Evolutionary conservation across 179 eudicot species (phyloP).

Genomic region (Carnegiea gigantea): DNA sequence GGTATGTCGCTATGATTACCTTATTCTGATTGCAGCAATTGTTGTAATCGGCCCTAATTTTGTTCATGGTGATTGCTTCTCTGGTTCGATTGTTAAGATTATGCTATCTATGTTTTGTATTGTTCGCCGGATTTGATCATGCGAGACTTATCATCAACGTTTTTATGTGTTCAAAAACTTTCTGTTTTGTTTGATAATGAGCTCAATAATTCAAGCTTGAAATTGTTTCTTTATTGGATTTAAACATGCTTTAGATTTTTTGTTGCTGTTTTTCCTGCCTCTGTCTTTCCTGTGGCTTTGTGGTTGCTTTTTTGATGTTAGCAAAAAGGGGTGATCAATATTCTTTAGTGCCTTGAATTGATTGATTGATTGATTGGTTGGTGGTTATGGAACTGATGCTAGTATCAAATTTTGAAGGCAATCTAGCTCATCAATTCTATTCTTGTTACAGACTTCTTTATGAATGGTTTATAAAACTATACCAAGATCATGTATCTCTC

Average conservation of each 20-base stretch:
- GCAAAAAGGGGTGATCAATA: not conserved
- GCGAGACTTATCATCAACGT: no score
- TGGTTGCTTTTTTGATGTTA: not conserved
- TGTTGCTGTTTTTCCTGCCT: not conserved
- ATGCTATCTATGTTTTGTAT: not conserved
- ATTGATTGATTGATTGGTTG: not conserved
- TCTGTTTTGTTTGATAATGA: not conserved
- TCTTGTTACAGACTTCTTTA: not conserved
- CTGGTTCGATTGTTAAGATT: not conserved
- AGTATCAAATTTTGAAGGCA: not conserved
- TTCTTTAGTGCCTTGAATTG: not conserved
- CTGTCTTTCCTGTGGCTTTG: no score
- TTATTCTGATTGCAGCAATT: not conserved
- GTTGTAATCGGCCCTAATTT: not conserved
- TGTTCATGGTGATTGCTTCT: not conserved
- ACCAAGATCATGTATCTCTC: not conserved
- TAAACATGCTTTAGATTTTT: not conserved
- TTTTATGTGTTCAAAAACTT: not conserved
- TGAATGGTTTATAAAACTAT: not conserved
- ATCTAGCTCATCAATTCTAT: not conserved
- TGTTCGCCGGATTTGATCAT: not conserved
- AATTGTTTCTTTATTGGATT: not conserved
- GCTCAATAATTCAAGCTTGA: not conserved
- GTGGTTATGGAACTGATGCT: not conserved
- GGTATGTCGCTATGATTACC: not conserved